Evolutionary conservation across 805 yeast species (phyloP).

Genomic region (Kuraishia capsulata): DNA sequence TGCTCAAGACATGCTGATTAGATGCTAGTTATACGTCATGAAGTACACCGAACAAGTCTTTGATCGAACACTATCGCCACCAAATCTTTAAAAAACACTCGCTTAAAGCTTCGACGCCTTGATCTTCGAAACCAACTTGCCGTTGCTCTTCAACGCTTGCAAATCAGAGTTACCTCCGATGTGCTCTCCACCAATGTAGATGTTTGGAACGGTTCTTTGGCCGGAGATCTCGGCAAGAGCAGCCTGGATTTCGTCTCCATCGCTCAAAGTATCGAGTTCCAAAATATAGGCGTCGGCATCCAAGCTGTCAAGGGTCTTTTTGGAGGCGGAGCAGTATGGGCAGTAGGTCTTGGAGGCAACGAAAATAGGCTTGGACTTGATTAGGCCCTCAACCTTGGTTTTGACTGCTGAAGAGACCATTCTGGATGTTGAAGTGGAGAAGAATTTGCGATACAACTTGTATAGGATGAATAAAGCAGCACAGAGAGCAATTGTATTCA

Average conservation of each 20-base stretch:
- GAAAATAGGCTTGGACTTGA: constrained; percentile 58
- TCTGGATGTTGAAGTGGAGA: constrained; percentile 20
- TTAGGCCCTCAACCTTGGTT: constrained; percentile 52
- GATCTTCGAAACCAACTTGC: constrained; percentile 31
- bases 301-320: constrained; percentile 26
- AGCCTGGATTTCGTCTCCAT: constrained; percentile 75
- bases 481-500: no score
- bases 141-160: constrained; percentile 57
- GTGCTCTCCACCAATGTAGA: constrained; percentile 85
- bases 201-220: constrained; percentile 89
- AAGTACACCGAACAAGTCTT: no score
- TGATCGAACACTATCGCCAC: no score
- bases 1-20: no score
- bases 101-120: constrained; percentile 3
- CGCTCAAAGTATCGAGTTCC: constrained; percentile 45
- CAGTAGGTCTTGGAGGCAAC: constrained; percentile 78
- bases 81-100: no score
- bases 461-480: constrained; percentile 5
- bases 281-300: constrained; percentile 42
- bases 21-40: no score
- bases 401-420: constrained; percentile 55
- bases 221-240: constrained; percentile 74
- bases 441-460: constrained; percentile 21
- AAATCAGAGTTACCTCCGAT: constrained; percentile 93
- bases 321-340: constrained; percentile 52